phyloP scores from a whole-genome alignment of 176 grass and related monocot genomes.

The Oryza glumipatula region DNA sequence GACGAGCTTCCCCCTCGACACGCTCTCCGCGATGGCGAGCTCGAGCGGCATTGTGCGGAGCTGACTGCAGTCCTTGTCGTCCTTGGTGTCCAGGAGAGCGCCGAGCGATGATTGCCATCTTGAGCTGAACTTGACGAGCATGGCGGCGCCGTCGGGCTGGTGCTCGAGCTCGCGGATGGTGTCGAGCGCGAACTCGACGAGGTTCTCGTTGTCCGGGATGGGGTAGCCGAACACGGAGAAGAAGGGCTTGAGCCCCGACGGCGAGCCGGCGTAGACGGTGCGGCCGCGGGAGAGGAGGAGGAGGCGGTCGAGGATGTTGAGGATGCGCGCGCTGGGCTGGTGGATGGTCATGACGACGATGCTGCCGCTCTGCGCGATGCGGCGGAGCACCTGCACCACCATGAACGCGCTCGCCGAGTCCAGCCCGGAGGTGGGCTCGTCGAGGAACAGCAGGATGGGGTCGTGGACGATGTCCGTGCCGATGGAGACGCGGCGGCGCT shows the following conservation, averaged over 20 bases:
- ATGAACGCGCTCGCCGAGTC: slow-evolving; percentile 87
- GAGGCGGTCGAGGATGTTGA: slow-evolving; percentile 64
- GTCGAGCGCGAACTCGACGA: slow-evolving; percentile 81
- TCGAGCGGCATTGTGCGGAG: slow-evolving; percentile 41
- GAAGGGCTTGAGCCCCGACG: slow-evolving; percentile 51
- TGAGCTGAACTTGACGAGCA: slow-evolving; percentile 68
- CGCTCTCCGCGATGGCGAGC: slow-evolving; percentile 63
- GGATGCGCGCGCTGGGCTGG: slow-evolving; percentile 78
- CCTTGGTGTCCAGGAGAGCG: neutral
- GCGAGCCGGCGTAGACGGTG: slow-evolving; percentile 68
- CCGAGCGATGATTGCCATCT: slow-evolving; percentile 39
- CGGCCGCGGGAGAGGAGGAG: slow-evolving; percentile 66
- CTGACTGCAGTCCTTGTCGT: neutral
- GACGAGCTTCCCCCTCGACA: slow-evolving; percentile 71
- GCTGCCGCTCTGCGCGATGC: slow-evolving; percentile 77
- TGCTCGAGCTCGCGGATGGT: slow-evolving; percentile 74
- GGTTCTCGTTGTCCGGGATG: slow-evolving; percentile 87
- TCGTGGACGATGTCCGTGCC: slow-evolving; percentile 89
- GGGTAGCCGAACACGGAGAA: slow-evolving; percentile 62
- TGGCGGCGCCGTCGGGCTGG: slow-evolving; percentile 38
- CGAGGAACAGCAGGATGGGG: slow-evolving; percentile 84
- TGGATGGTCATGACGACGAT: slow-evolving; percentile 90
- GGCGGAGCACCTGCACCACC: slow-evolving; percentile 86
- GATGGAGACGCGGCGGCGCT: slow-evolving; percentile 74
- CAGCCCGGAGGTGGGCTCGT: slow-evolving; percentile 85